Percentiles rank a stretch among this genome's conserved stretches.
phyloP scores from a whole-genome alignment of 768 basidiomycete species.

The Pleurotus platypus region DNA sequence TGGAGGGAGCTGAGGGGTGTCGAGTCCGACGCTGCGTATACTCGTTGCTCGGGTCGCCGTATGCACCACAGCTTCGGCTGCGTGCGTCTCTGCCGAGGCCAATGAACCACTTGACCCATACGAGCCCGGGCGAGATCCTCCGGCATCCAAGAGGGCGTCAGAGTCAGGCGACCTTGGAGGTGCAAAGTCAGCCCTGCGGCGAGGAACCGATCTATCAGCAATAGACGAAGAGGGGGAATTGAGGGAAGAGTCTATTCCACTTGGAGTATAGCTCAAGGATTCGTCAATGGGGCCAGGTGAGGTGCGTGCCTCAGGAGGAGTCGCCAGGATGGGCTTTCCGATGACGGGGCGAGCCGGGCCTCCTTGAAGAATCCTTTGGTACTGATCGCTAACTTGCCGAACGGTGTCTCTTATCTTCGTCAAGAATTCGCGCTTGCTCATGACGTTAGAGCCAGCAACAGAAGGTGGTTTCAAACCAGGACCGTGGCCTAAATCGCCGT shows the following conservation, averaged over 20 bases:
- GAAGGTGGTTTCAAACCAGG: not conserved
- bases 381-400: slow-evolving; percentile 65
- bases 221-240: slow-evolving; percentile 67
- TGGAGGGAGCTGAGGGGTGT: slow-evolving; percentile 22
- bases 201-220: slow-evolving; percentile 61
- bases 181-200: slow-evolving; percentile 65
- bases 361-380: slow-evolving; percentile 30
- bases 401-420: slow-evolving; percentile 61
- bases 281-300: slow-evolving; percentile 41
- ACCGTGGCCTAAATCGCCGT: slow-evolving; percentile 40
- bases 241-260: slow-evolving; percentile 41
- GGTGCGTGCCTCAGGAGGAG: slow-evolving; percentile 20
- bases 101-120: slow-evolving; percentile 25
- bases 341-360: slow-evolving; percentile 45
- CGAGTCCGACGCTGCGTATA: slow-evolving; percentile 38
- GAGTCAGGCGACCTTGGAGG: slow-evolving; percentile 42
- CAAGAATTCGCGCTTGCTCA: slow-evolving; percentile 71
- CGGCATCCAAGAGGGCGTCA: not conserved
- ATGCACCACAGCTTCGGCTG: slow-evolving; percentile 41
- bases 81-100: slow-evolving; percentile 31
- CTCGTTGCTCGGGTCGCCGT: slow-evolving; percentile 52
- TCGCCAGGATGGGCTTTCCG: slow-evolving; percentile 49
- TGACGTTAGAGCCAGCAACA: slow-evolving; percentile 24
- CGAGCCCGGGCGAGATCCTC: not conserved
- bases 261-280: slow-evolving; percentile 37